Evolutionary conservation across 805 yeast genomes (phyloP), one percentile per base, ranked within the genome.

Genomic region (Debaryomyces tyrocola): DNA sequence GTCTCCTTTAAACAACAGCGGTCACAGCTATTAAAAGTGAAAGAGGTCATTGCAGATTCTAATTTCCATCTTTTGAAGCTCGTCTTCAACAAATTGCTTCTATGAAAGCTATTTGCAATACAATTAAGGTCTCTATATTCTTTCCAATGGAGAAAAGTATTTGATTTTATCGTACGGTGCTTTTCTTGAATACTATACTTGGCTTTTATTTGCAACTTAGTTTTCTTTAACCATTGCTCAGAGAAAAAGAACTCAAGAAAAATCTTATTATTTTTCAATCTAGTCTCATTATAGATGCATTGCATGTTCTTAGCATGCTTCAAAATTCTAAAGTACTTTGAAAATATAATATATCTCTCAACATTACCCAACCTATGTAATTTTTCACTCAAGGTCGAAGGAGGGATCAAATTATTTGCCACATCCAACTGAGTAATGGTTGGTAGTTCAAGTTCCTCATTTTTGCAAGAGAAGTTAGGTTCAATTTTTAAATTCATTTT

Each of bases 321-420:
- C 67, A 67, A 63, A 0, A 21, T 38, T 1, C 40, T 20, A 28
- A 65, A 54, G 27, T 38, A 51, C 27, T 48, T 53, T 9, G 29
- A 43, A 20, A 46, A 31, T 6, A 56, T 20, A 33, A 58, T 56
- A 1, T 35, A 28, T 14, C 51, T 47, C 35, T 64, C 64, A 5
- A 54, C 10, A 1, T 33, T n/a, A 6, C 40, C 40, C 31, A 64
- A 41, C 9, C 37, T 34, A 6, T 33, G 28, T 17, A 61, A 35
- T 42, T 52, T 60, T 5, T 48, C 37, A 18, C 48, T 47, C 27
- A 50, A 33, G 20, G 40, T 33, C 15, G 38, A 14, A 14, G 43
- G 40, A 14, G 41, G 46, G 17, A 27, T 37, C 24, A 12, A 12
- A 14, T 29, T 5, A 34, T 17, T 33, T 20, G 40, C 12, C 2